Evolutionary conservation across 2,329 filamentous ascomycete genomes (phyloP).

Genomic region (Lachnum nothofagi): DNA sequence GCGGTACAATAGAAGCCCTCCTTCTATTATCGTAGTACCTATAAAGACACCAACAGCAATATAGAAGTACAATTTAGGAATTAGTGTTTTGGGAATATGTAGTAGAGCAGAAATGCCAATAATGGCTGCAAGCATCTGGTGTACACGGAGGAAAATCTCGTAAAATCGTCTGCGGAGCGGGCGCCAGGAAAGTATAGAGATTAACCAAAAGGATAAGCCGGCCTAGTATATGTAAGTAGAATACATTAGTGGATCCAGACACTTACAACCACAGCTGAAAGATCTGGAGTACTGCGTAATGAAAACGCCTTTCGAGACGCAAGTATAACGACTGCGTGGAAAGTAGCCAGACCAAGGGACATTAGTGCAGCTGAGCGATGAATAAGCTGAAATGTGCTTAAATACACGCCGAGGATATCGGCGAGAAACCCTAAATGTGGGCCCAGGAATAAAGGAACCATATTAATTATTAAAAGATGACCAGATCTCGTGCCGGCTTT

Average conservation of each 20-base stretch:
- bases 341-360: slow-evolving; percentile 3
- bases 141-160: slow-evolving; percentile 18
- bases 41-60: slow-evolving; percentile 8
- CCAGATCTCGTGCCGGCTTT: slow-evolving; percentile 13
- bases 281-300: slow-evolving; percentile 2
- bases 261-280: slow-evolving; percentile 15
- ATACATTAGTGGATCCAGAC: neutral
- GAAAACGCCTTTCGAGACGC: neutral
- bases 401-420: slow-evolving; percentile 21
- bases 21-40: slow-evolving; percentile 3
- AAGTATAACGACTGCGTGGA: neutral
- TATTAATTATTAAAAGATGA: slow-evolving; percentile 17
- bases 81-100: slow-evolving; percentile 6
- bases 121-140: slow-evolving; percentile 14
- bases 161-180: slow-evolving; percentile 12
- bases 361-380: slow-evolving; percentile 21
- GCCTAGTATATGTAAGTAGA: slow-evolving; percentile 11
- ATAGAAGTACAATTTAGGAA: slow-evolving; percentile 19
- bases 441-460: slow-evolving; percentile 22
- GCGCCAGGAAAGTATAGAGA: slow-evolving; percentile 4
- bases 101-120: slow-evolving; percentile 11
- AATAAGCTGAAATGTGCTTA: slow-evolving; percentile 14
- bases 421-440: slow-evolving; percentile 24
- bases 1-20: slow-evolving; percentile 8
- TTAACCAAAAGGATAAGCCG: slow-evolving; percentile 13